Evolutionary conservation across 306 rosid genomes (phyloP).

Genomic region (Prunus davidiana): DNA sequence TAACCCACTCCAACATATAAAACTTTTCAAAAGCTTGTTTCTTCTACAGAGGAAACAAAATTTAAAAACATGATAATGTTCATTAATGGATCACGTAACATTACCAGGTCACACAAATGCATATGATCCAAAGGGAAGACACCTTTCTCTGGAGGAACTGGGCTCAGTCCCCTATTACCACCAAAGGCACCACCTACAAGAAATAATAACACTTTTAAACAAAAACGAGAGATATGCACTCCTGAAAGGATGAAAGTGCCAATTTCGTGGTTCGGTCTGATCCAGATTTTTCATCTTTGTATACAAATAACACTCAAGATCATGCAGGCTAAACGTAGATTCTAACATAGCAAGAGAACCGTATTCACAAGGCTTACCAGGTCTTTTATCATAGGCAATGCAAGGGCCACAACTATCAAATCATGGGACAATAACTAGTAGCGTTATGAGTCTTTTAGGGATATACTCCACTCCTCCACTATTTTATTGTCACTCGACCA

Average conservation of each 20-base stretch:
- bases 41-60: not conserved
- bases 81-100: not conserved
- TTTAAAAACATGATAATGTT: not conserved
- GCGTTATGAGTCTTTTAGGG: not conserved
- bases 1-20: slow-evolving; percentile 1
- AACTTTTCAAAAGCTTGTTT: not conserved
- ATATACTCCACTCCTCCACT: not conserved
- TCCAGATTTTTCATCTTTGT: not conserved
- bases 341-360: not conserved
- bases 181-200: slow-evolving; percentile 92
- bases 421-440: not conserved
- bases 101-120: slow-evolving; percentile 92
- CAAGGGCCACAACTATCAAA: not conserved
- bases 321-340: not conserved
- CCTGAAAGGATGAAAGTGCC: not conserved
- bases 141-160: slow-evolving; percentile 97
- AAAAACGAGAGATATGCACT: not conserved
- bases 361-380: not conserved
- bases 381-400: not conserved
- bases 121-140: slow-evolving; percentile 89
- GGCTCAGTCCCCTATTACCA: slow-evolving; percentile 85
- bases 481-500: not conserved
- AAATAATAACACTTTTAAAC: not conserved
- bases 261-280: not conserved
- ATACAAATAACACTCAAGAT: not conserved